Evolutionary conservation across 306 rosid species (phyloP), one percentile per base, ranked within the genome.

Genomic region (Fragaria vesca): DNA sequence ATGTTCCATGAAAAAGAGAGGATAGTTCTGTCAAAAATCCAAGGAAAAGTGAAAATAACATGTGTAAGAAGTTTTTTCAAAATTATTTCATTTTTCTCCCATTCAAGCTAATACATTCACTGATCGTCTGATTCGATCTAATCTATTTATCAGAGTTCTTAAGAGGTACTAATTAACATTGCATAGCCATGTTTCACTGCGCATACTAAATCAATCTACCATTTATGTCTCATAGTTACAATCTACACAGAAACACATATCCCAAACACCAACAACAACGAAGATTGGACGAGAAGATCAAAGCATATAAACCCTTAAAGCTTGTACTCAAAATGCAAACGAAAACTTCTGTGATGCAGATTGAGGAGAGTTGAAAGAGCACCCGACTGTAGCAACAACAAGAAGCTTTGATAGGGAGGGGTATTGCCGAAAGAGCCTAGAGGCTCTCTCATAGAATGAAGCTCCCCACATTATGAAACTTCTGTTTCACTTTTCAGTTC

Each of bases 361-460:
- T 82, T 42, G 43, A 28, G 66, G 16, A 45, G 17, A 13, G 17
- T 3, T 9, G 1, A 20, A 63, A 43, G 28, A 50, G 55, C 16
- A 89, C 93, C 93, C 84, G 69, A 85, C 75, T 36, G n/a, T n/a
- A 86, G 88, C 80, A 67, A 91, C 76, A 26, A 89, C 62, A 0
- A 91, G 77, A 66, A 93, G 47, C 76, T 86, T 91, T 10, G 84
- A 66, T 48, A 82, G 78, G 12, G 89, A 85, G 4, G 77, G 85
- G 5, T 76, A 60, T 9, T 86, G 84, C 76, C 60, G 81, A 80
- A 86, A 80, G 48, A 83, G 45, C 79, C 65, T 69, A 6, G 90
- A 89, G 74, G 89, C 74, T 76, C 81, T 93, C 20, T 84, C 38
- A 63, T 55, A 89, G 86, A 89, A 77, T 61, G 88, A 34, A 75